Conservation (phyloP, 139 green algal genomes). For the Chlamydomonas applanata region DNA sequence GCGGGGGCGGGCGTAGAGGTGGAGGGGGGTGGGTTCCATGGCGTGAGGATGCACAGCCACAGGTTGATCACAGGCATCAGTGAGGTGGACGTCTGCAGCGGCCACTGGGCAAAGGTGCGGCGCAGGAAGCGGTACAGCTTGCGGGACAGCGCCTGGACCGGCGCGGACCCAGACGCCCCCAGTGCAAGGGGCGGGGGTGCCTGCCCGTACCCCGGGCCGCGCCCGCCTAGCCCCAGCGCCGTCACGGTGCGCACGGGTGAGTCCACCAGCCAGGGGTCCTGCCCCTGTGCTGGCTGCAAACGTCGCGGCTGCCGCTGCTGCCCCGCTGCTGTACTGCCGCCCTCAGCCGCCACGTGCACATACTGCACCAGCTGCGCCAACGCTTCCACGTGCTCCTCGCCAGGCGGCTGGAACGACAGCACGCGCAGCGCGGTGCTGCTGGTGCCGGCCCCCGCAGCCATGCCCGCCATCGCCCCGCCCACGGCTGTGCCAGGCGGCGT, state of each 20-base stretch:
- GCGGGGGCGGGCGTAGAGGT: background rate
- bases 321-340: background rate
- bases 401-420: conserved; percentile 59
- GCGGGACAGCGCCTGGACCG: conserved; percentile 56
- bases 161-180: conserved; percentile 10
- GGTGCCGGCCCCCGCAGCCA: too few relatives aligned
- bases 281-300: conserved; percentile 46
- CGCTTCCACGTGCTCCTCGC: conserved; percentile 63
- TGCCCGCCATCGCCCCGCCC: background rate
- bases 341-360: conserved; percentile 7
- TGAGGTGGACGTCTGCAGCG: conserved; percentile 28
- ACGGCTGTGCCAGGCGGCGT: too few relatives aligned
- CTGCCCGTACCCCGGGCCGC: too few relatives aligned
- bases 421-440: conserved; percentile 6
- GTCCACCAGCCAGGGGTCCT: conserved; percentile 55
- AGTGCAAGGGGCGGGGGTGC: conserved; percentile 3
- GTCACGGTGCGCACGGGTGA: background rate
- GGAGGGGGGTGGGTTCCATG: conserved; percentile 41
- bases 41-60: conserved; percentile 58
- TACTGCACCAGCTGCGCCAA: conserved; percentile 58
- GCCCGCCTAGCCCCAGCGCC: background rate
- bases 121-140: conserved; percentile 72
- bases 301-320: background rate
- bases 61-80: conserved; percentile 59
- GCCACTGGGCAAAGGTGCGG: conserved; percentile 64